A percentile compares a stretch with the other conserved stretches of the same genome.
Conservation (phyloP, 306 rosid species). For the Lithocarpus polystachyus region DNA sequence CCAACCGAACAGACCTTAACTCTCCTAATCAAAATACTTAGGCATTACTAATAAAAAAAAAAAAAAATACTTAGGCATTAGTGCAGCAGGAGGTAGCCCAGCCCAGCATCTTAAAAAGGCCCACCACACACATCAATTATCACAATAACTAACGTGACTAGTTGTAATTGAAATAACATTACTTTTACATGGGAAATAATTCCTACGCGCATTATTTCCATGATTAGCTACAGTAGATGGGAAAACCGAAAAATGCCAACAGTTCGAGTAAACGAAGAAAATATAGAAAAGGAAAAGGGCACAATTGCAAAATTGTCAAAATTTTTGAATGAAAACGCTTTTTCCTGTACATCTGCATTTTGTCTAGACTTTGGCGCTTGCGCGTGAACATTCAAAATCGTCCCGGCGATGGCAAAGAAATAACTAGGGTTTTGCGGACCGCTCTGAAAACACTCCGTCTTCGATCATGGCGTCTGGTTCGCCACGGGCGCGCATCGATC, state of each 20-base stretch:
- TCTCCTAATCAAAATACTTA: no score
- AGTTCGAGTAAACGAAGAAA: neutral
- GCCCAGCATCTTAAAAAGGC: no score
- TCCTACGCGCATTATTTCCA: no score
- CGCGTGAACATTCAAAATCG: conserved; percentile 11
- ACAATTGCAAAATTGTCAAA: neutral
- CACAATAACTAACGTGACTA: rapidly evolving
- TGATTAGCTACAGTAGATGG: no score
- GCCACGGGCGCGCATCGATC: conserved; percentile 62
- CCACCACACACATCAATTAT: no score
- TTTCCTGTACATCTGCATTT: neutral
- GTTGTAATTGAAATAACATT: no score
- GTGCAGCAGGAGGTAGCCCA: no score
- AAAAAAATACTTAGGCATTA: no score
- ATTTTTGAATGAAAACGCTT: neutral
- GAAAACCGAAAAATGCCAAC: no score
- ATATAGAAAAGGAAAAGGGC: neutral
- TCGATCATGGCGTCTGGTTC: conserved; percentile 70
- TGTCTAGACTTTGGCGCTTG: conserved; percentile 15
- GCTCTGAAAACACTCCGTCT: conserved; percentile 18
- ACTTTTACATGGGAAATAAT: no score
- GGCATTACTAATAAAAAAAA: no score
- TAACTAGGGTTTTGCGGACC: conserved; percentile 1
- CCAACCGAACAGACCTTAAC: no score
- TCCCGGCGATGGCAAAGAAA: conserved; percentile 5